Evolutionary conservation across 129 eudicot species (phyloP), one percentile per base, ranked within the genome.

Genomic region (Tanacetum coccineum): DNA sequence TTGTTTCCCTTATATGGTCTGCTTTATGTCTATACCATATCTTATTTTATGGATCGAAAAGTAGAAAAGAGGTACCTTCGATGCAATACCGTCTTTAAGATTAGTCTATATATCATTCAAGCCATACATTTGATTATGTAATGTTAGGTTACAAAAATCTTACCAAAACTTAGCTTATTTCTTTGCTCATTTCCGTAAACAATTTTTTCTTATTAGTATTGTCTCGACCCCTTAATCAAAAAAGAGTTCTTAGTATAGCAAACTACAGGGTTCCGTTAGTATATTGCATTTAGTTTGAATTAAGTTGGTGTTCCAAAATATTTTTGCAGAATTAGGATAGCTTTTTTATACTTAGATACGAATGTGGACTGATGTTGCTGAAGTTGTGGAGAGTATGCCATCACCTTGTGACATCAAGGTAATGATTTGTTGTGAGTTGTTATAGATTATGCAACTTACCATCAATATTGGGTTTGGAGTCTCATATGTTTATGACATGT

Each of bases 351-450:
- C 1, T 52, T 20, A 62, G 48, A 22, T 14, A 72, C 20, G 45
- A 50, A 85, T 90, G 97, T 84, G 86, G 67, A 82, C 72, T 19
- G 89, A 81, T 73, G 82, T 54, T 28, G 63, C 76, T 59, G 87
- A 82, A 68, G 82, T 54, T 59, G 68, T 72, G 21, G 89, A 90
- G 52, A 67, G 49, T 26, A 81, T 73, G 17, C 82, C 81, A 50
- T 50, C 75, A 57, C 72, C 80, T 59, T 13, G 44, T 51, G 65
- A 70, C 45, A 76, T 88, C 22, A 88, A 88, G 96, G 96, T 85
- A 78, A 13, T 3, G 15, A 22, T 51, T 32, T 5, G 14, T 54
- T 21, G 20, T 14, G 15, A 3, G 0, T 66, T 9, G 4, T 53
- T 49, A 40, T 47, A 30, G 10, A 54, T 78, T 57, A 17, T 56